Evolutionary conservation across 2,329 filamentous ascomycete species (phyloP), one percentile per base, ranked within the genome.

Genomic region (Apiospora phragmitis): DNA sequence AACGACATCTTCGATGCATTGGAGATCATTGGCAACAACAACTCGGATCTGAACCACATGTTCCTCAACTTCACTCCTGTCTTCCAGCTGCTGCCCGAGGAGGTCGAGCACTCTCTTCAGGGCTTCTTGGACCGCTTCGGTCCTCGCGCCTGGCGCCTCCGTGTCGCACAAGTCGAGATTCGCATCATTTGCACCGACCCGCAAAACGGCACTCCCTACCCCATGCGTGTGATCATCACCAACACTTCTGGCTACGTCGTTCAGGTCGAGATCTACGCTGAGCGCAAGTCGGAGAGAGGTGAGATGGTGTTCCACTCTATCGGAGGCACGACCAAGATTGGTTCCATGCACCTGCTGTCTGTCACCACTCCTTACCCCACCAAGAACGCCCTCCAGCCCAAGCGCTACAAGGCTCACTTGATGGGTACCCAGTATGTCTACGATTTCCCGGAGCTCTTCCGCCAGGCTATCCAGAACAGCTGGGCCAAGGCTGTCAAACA

Each of bases 351-450:
- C 80, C 85, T 99, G 82, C 90, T 97, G 79, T 91, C 95, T 6
- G 95, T 98, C 74, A 93, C 91, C 62, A 95, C 94, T 4, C 94
- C 96, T 29, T 99, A 99, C 83, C 92, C 95, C 47, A 98, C 95
- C 79, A 99, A 99, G 91, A 97, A 98, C 83, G 97, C 95, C 87
- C 89, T 99, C 72, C 96, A 99, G 85, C 96, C 96, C 73, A 98
- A 98, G 91, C 91, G 96, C 77, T 98, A 99, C 91, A 98, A 97
- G 92, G 96, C 96, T 76, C 96, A 99, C 81, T 87, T 98, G 73
- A 98, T 99, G 95, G 96, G 96, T 74, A 99, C 96, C 38, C 96
- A 99, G 84, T 99, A 98, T 81, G 96, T 98, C 69, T 99, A 99
- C 82, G 96, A 99, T 83, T 99, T 99, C 92, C 96, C 96, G 41